Evolutionary conservation across 179 eudicot species (phyloP).

Genomic region (Monotropa hypopitys): DNA sequence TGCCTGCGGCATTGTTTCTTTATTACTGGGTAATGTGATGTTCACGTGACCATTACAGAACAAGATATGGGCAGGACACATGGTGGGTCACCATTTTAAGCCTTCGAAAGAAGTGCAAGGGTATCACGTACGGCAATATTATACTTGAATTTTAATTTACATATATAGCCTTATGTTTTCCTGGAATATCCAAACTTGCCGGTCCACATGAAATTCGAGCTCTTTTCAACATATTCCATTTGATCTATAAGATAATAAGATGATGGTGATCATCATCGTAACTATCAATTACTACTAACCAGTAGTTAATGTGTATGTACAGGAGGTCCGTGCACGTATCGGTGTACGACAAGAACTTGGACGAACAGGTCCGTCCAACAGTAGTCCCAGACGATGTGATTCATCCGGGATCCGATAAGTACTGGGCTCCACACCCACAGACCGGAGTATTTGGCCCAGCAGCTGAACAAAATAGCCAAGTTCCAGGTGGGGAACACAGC

Average conservation of each 20-base stretch:
- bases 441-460: slow-evolving; percentile 83
- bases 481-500: slow-evolving; percentile 15
- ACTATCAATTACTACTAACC: not conserved
- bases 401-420: slow-evolving; percentile 35
- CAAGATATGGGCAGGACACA: not conserved
- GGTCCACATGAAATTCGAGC: not conserved
- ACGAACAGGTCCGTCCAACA: slow-evolving; percentile 39
- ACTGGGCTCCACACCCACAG: slow-evolving; percentile 79
- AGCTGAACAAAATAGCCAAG: slow-evolving; percentile 20
- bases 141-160: no score
- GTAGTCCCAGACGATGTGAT: slow-evolving; percentile 58
- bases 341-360: slow-evolving; percentile 66
- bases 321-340: slow-evolving; percentile 63
- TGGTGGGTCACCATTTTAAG: not conserved
- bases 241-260: not conserved
- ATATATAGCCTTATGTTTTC: not conserved
- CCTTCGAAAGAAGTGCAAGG: no score
- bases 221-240: not conserved
- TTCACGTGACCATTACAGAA: not conserved
- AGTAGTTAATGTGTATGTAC: not conserved
- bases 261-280: not conserved
- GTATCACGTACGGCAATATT: not conserved
- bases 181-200: not conserved
- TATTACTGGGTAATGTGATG: no score
- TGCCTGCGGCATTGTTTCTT: not conserved